These are phyloP conservation scores for Spathaspora gorwiae DNA, from an alignment of 805 yeast species.

Conservation along the genomic window DNA sequence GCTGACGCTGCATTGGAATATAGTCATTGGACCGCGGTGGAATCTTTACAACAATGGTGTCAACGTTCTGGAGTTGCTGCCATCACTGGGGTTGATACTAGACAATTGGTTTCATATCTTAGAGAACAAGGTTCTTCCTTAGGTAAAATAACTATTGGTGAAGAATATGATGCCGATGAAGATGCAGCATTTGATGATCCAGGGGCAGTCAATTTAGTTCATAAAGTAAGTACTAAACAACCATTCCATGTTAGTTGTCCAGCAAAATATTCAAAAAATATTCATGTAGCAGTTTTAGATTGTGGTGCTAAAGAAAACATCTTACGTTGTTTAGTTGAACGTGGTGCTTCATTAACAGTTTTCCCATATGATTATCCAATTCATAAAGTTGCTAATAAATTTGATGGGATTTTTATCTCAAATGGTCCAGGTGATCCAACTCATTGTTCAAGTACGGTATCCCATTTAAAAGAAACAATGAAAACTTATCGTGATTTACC, in stretches of 20 bases:
- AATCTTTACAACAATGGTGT: slow-evolving; percentile 93
- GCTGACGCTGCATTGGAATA: slow-evolving; percentile 92
- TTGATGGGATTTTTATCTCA: slow-evolving; percentile 91
- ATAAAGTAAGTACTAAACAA: slow-evolving; percentile 89
- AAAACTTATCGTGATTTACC: slow-evolving; percentile 64
- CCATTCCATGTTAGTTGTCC: slow-evolving; percentile 84
- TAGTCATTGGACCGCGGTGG: slow-evolving; percentile 99
- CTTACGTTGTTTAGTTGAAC: slow-evolving; percentile 83
- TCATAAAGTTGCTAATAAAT: slow-evolving; percentile 82
- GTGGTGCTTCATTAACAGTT: slow-evolving; percentile 95
- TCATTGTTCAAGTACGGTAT: slow-evolving; percentile 75
- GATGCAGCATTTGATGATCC: slow-evolving; percentile 91
- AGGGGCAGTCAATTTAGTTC: slow-evolving; percentile 82
- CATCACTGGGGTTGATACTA: slow-evolving; percentile 94
- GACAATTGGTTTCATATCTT: slow-evolving; percentile 85
- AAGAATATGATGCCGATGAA: slow-evolving; percentile 86
- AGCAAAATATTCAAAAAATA: slow-evolving; percentile 46
- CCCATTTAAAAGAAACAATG: slow-evolving; percentile 69
- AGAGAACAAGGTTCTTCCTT: slow-evolving; percentile 96
- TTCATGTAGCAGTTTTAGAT: slow-evolving; percentile 88
- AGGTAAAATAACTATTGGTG: slow-evolving; percentile 86
- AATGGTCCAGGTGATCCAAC: slow-evolving; percentile 99
- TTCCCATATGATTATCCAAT: slow-evolving; percentile 95
- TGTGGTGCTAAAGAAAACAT: slow-evolving; percentile 99
- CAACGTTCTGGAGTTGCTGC: slow-evolving; percentile 92